Evolutionary conservation across 164 flowering plant genomes (phyloP).

Genomic region (Macadamia tetraphylla): DNA sequence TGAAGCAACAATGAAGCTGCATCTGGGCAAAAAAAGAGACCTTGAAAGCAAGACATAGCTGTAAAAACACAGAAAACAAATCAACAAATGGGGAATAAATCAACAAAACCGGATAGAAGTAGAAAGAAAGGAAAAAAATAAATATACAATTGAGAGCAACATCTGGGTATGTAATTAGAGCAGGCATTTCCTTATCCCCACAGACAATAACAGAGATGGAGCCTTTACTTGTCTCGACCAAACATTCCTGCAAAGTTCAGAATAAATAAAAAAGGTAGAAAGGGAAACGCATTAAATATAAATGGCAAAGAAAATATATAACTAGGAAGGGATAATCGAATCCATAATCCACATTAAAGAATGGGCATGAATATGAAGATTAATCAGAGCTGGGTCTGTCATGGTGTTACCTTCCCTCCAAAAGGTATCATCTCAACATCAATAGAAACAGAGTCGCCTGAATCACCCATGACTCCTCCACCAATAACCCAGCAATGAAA

Average conservation of each 20-base stretch:
- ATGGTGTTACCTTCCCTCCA: constrained; percentile 44
- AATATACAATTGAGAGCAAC: constrained; percentile 64
- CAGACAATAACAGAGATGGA: constrained; percentile 50
- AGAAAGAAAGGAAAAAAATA: constrained; percentile 5
- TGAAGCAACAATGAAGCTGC: constrained; percentile 63
- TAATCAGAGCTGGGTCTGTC: not conserved
- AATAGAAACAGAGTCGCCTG: constrained; percentile 47
- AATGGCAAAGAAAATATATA: not conserved
- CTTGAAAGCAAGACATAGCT: constrained; percentile 68
- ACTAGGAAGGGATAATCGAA: not conserved
- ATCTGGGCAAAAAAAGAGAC: constrained; percentile 55
- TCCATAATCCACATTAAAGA: constrained; percentile 10
- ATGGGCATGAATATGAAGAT: not conserved
- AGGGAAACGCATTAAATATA: constrained; percentile 7
- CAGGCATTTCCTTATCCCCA: constrained; percentile 72
- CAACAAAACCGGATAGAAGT: not conserved
- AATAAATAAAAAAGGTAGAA: not conserved
- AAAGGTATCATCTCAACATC: constrained; percentile 47
- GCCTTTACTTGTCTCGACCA: constrained; percentile 55
- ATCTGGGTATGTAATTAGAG: constrained; percentile 67
- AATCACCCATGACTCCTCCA: constrained; percentile 45
- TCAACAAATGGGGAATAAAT: constrained; percentile 1
- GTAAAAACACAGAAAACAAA: constrained; percentile 11
- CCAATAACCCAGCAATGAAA: not conserved
- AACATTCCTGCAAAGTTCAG: constrained; percentile 38